Base-by-base conservation (phyloP, 371 early-diverging fungal genomes). In the Homolaphlyctis polyrhiza region DNA sequence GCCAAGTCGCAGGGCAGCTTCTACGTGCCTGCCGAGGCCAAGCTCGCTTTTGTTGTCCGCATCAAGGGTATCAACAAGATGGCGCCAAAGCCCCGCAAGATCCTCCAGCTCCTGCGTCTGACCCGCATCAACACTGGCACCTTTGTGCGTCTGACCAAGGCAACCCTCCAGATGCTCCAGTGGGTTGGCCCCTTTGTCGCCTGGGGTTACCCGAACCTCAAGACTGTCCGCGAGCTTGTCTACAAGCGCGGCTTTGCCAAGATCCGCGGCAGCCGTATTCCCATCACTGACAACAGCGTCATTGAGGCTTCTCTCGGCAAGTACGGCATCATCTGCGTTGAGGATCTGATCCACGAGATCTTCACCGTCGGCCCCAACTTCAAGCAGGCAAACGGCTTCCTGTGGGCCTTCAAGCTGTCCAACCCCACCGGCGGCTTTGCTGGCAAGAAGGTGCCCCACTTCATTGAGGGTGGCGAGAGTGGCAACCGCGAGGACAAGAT, bases 171-270 rank as follows among this genome's bases (percentile, higher is more conserved):
- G 82, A 97, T 99, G 98, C 91, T 99, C 58, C 93, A 97, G 81
- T 85, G 96, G 82, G 90, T 99, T 73, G 89, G 91, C 71, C 98
- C 99, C 72, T 99, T 95, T 84, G 90, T 99, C 65, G 91, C 99
- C 67, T 85, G 80, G 78, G 83, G 66, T 75, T 90, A 90, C 67
- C 97, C 99, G 80, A 96, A 96, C 90, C 85, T 97, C 70, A 98
- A 99, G 89, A 86, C 97, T 58, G 91, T 99, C 78, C 95, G 97
- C 77, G 98, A 97, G 85, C 86, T 99, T 65, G 82, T 99, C 85
- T 99, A 99, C 95, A 99, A 97, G 91, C 96, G 99, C 74, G 99
- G 98, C 61, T 93, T 92, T 80, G 98, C 91, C 73, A 97, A 97
- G 93, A 87, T 96, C 76, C 86, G 96, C 87, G 88, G 89, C 80